Percentiles rank a stretch among this genome's conserved stretches.
Evolutionary conservation across 192 early-diverging fungal genomes (phyloP).

Genomic region (Chytriomyces sp.): DNA sequence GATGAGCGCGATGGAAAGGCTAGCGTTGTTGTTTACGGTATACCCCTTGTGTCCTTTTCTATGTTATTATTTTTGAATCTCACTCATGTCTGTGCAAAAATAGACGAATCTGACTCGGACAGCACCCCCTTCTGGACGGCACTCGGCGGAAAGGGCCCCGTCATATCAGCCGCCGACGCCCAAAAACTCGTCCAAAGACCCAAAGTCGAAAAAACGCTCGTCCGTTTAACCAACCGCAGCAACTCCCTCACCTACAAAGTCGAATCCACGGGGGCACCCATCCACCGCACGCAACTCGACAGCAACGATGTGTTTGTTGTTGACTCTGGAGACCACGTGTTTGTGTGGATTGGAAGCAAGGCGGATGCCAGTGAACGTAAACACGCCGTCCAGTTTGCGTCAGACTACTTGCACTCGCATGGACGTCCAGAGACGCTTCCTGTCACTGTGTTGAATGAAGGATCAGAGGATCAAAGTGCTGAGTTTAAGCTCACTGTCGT

Average conservation of each 20-base stretch:
- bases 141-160: conserved; percentile 66
- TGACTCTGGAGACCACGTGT: conserved; percentile 58
- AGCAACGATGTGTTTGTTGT: conserved; percentile 72
- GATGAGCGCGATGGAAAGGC: conserved; percentile 67
- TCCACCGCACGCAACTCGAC: conserved; percentile 55
- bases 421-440: conserved; percentile 58
- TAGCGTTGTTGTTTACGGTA: conserved; percentile 69
- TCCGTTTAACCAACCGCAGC: conserved; percentile 42
- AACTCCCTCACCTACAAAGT: conserved; percentile 55
- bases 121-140: conserved; percentile 63
- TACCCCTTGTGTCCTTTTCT: conserved; percentile 9
- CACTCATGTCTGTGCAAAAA: background rate
- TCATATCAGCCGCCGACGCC: conserved; percentile 57
- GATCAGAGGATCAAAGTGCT: conserved; percentile 64
- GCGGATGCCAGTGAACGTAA: conserved; percentile 3
- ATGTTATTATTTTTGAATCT: background rate
- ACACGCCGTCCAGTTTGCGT: conserved; percentile 27
- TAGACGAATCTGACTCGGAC: conserved; percentile 66
- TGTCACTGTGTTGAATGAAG: conserved; percentile 71
- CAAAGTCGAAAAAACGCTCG: conserved; percentile 51
- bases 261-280: conserved; percentile 54
- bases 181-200: background rate
- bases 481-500: conserved; percentile 33
- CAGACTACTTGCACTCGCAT: conserved; percentile 60
- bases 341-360: conserved; percentile 43